phyloP scores from a whole-genome alignment of 257 asterid genomes.

The Nyctanthes arbortristis region DNA sequence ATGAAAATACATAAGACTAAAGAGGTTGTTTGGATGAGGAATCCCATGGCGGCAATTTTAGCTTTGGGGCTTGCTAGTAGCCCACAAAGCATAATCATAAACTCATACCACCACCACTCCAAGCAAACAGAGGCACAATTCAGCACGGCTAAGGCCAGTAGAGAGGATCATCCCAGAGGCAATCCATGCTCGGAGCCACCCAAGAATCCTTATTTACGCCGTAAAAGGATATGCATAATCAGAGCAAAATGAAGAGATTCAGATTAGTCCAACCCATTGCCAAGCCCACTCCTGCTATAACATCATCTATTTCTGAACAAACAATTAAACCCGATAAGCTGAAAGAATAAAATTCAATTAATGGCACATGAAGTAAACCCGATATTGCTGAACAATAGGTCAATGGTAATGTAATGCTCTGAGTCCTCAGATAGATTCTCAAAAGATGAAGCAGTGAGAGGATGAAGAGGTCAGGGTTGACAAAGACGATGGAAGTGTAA shows the following conservation, averaged over 20 bases:
- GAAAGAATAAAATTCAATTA: constrained; percentile 64
- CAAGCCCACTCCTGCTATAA: constrained; percentile 69
- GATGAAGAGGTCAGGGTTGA: constrained; percentile 81
- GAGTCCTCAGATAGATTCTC: constrained; percentile 73
- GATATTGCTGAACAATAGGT: constrained; percentile 68
- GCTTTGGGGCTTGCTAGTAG: constrained; percentile 67
- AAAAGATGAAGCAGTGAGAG: constrained; percentile 81
- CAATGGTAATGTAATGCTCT: constrained; percentile 69
- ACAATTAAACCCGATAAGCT: too few relatives aligned
- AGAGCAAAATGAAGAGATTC: constrained; percentile 59
- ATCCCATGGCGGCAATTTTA: constrained; percentile 87
- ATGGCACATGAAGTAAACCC: constrained; percentile 61
- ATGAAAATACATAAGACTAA: constrained; percentile 85
- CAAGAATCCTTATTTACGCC: constrained; percentile 67
- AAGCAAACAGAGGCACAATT: constrained; percentile 83
- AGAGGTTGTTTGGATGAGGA: constrained; percentile 79
- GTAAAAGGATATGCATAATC: constrained; percentile 49
- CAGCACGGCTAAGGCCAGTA: constrained; percentile 64
- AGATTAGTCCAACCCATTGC: constrained; percentile 84
- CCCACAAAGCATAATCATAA: constrained; percentile 88
- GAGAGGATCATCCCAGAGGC: constrained; percentile 72
- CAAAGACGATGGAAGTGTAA: constrained; percentile 70
- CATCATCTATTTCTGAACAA: constrained; percentile 61
- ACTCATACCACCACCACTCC: constrained; percentile 99
- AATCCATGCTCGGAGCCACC: constrained; percentile 70